phyloP scores from a whole-genome alignment of 1,139 yeast genomes.

The Suhomyces bolitotheri region DNA sequence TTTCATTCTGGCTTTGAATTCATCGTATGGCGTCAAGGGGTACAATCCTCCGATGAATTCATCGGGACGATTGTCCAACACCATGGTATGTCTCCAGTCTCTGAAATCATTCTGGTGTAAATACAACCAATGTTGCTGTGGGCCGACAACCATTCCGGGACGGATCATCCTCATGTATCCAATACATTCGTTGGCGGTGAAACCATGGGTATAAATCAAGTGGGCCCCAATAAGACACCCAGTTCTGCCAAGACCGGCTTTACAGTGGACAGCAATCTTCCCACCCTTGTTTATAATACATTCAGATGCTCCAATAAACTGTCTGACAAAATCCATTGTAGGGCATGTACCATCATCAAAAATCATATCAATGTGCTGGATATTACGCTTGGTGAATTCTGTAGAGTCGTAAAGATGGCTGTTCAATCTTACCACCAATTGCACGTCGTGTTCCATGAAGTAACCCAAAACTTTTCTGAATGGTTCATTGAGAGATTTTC shows the following conservation, averaged over 20 bases:
- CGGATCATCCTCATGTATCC: slow-evolving; percentile 94
- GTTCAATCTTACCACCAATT: slow-evolving; percentile 86
- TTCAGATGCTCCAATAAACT: slow-evolving; percentile 93
- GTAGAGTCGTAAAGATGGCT: slow-evolving; percentile 84
- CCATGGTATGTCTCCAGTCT: slow-evolving; percentile 95
- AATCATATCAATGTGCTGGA: slow-evolving; percentile 90
- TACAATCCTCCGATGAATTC: slow-evolving; percentile 74
- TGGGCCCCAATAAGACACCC: slow-evolving; percentile 98
- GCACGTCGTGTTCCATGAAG: slow-evolving; percentile 72
- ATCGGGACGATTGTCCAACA: slow-evolving; percentile 70
- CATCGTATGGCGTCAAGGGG: slow-evolving; percentile 64
- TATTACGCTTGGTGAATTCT: slow-evolving; percentile 80
- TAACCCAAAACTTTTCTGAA: slow-evolving; percentile 78
- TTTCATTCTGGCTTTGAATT: slow-evolving; percentile 49
- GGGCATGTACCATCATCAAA: slow-evolving; percentile 99
- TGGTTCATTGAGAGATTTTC: slow-evolving; percentile 62
- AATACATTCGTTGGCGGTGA: slow-evolving; percentile 95
- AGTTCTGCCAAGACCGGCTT: slow-evolving; percentile 96
- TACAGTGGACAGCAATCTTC: slow-evolving; percentile 95
- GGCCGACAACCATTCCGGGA: slow-evolving; percentile 99
- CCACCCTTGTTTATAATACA: slow-evolving; percentile 83
- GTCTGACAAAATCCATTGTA: slow-evolving; percentile 85
- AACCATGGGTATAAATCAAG: slow-evolving; percentile 91
- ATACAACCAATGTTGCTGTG: slow-evolving; percentile 98
- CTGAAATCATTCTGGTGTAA: slow-evolving; percentile 93